Evolutionary conservation across 2,329 filamentous ascomycete genomes (phyloP).

Genomic region (Trichoderma simmonsii): DNA sequence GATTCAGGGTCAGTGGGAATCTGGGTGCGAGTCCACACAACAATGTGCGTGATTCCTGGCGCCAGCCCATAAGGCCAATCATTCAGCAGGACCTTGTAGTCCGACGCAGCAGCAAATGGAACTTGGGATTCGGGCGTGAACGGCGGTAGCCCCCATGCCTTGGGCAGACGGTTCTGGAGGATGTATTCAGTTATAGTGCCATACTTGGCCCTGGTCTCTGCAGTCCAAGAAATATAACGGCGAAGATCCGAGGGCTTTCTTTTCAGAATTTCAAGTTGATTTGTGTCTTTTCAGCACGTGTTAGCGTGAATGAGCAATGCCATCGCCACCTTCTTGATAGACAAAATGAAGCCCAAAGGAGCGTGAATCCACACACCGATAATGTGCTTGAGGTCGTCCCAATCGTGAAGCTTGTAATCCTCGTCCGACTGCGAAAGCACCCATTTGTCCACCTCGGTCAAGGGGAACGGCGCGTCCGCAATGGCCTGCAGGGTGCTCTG

Average conservation of each 20-base stretch:
- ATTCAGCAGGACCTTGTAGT: slow-evolving; percentile 73
- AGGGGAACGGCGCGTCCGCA: slow-evolving; percentile 52
- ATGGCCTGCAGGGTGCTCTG: slow-evolving; percentile 21
- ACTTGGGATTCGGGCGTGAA: slow-evolving; percentile 49
- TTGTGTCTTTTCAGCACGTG: slow-evolving; percentile 38
- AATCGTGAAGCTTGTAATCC: slow-evolving; percentile 67
- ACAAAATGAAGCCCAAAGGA: not conserved
- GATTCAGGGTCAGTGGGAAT: slow-evolving; percentile 68
- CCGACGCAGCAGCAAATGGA: slow-evolving; percentile 53
- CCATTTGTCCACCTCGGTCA: slow-evolving; percentile 57
- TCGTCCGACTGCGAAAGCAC: slow-evolving; percentile 64
- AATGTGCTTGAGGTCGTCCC: slow-evolving; percentile 68
- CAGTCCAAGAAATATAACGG: slow-evolving; percentile 74
- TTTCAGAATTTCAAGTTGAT: slow-evolving; percentile 70
- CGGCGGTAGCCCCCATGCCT: slow-evolving; percentile 61
- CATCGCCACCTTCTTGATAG: not conserved
- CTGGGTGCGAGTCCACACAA: slow-evolving; percentile 85
- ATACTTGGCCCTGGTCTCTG: slow-evolving; percentile 66
- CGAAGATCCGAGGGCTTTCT: slow-evolving; percentile 77
- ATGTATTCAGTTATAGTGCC: slow-evolving; percentile 80
- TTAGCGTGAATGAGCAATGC: not conserved
- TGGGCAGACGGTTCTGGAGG: slow-evolving; percentile 65
- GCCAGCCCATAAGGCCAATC: slow-evolving; percentile 90
- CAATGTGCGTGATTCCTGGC: slow-evolving; percentile 69
- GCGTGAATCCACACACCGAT: slow-evolving; percentile 48